phyloP scores from a whole-genome alignment of 306 rosid genomes.

The Alnus glutinosa region DNA sequence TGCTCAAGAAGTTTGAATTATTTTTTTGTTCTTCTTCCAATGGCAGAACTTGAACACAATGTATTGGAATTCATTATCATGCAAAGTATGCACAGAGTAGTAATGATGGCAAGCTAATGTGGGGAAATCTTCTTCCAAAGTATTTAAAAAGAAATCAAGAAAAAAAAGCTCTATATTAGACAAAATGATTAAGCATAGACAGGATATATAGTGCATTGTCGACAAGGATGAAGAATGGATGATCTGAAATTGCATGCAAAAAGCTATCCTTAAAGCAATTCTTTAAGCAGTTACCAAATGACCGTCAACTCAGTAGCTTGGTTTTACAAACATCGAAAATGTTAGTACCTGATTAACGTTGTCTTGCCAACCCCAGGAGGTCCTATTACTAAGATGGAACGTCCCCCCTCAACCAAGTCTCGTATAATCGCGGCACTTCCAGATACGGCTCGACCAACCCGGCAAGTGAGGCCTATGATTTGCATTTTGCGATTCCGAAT shows the following conservation, averaged over 20 bases:
- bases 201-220: not conserved
- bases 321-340: constrained; percentile 1
- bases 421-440: constrained; percentile 90
- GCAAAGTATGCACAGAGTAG: not conserved
- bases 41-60: not conserved
- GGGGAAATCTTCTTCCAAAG: not conserved
- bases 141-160: constrained; percentile 16
- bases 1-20: not conserved
- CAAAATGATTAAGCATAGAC: not conserved
- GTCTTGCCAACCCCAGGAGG: constrained; percentile 99
- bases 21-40: not conserved
- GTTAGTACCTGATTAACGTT: constrained; percentile 78
- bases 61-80: not conserved
- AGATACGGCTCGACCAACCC: constrained; percentile 86
- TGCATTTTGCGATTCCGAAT: constrained; percentile 88
- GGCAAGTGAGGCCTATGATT: constrained; percentile 97
- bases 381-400: constrained; percentile 93
- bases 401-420: constrained; percentile 79
- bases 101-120: not conserved
- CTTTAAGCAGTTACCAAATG: not conserved
- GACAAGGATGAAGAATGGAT: constrained; percentile 2
- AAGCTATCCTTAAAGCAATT: not conserved
- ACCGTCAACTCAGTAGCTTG: constrained; percentile 6
- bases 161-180: not conserved
- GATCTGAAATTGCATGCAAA: not conserved